Evolutionary conservation across 2,329 filamentous ascomycete genomes (phyloP), one percentile per base, ranked within the genome.

Genomic region (Exophiala aquamarina): DNA sequence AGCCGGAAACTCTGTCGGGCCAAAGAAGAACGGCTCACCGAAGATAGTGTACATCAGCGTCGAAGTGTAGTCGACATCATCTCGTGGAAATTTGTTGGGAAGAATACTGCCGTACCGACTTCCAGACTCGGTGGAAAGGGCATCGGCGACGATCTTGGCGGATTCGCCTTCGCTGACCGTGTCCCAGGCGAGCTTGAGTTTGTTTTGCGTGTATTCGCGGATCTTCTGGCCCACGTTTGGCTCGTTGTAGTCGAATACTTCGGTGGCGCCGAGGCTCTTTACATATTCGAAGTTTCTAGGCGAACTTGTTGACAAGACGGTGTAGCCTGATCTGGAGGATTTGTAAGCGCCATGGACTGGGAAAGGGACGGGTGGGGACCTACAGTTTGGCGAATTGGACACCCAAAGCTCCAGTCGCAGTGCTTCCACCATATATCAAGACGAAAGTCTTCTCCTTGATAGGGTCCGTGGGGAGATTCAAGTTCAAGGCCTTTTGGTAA

Each of bases 201-300:
- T 44, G 40, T 78, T 68, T 28, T 68, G 57, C 1, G 65, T 67
- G 6, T 54, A 57, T 5, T 56, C 26, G 26, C 61, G 60, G 41
- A 70, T 67, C 6, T 63, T 59, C 3, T 57, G 47, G 1, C 56
- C 63, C n/a, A 61, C 59, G 3, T 58, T 57, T 3, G 59, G 41
- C 3, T 66, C 63, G 21, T 49, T 76, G 57, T 78, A 77, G 53
- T 78, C 74, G 40, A 74, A 73, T 1, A 69, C 69, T 2, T 65
- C 53, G 9, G 52, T 61, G 2, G 73, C 73, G 1, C 76, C 76
- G 0, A 78, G 68, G 4, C 55, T 53, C 54, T 68, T 70, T n/a
- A 73, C 59, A 42, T 68, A 68, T 1, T 67, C 68, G 17, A 71
- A 70, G 59, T 78, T 78, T 23, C 62, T 66, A 3, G 61, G 62